Conservation (phyloP, 2,329 filamentous ascomycete genomes). For the Nannizziopsis barbatae region DNA sequence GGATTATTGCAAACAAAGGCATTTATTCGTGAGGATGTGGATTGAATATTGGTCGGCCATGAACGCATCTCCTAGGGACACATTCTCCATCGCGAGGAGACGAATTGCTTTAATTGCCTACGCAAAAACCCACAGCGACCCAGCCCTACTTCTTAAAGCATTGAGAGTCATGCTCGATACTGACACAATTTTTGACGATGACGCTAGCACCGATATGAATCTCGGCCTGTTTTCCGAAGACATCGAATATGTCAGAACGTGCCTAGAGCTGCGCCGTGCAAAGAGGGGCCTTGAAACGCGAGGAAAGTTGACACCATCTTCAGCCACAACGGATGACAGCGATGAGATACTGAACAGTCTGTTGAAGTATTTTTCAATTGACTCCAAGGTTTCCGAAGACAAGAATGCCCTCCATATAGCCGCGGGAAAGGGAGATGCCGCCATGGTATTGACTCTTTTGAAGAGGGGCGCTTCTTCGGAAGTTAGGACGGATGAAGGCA, state of each 20-base stretch:
- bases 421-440: background rate
- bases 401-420: slow-evolving; percentile 3
- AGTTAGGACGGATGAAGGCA: background rate
- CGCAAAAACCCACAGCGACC: no score
- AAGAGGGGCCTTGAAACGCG: background rate
- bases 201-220: no score
- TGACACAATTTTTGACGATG: no score
- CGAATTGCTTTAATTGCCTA: no score
- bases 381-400: background rate
- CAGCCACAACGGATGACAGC: background rate
- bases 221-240: no score
- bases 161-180: no score
- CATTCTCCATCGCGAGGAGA: no score
- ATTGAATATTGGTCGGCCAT: no score
- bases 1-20: no score
- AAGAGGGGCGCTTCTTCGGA: background rate
- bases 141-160: no score
- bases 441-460: background rate
- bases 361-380: background rate
- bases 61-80: no score
- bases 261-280: background rate
- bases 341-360: background rate
- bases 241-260: background rate
- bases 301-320: background rate
- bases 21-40: no score